Percentiles rank a stretch among this genome's conserved stretches.
phyloP scores from a whole-genome alignment of 2,329 filamentous ascomycete genomes.

The Cytospora chrysosperma region DNA sequence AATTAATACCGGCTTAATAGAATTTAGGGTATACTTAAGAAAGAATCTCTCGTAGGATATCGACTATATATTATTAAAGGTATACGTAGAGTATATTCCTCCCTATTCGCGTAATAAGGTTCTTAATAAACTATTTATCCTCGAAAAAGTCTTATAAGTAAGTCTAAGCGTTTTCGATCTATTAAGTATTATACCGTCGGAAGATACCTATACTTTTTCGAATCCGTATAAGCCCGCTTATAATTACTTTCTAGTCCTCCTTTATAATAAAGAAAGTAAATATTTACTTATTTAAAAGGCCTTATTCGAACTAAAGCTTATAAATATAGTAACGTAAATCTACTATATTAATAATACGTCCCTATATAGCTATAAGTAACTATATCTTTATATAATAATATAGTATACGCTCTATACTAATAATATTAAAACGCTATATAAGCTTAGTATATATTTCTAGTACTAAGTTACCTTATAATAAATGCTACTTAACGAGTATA shows the following conservation, averaged over 20 bases:
- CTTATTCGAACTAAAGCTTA: not conserved
- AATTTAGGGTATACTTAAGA: no score
- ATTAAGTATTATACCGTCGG: not conserved
- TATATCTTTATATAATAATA: no score
- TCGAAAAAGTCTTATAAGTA: not conserved
- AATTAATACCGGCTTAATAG: no score
- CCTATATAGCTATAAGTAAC: no score
- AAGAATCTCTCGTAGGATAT: no score
- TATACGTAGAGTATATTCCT: no score
- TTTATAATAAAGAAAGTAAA: not conserved
- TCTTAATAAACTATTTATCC: not conserved
- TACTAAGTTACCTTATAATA: no score
- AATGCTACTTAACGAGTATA: no score
- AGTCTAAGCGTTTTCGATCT: not conserved
- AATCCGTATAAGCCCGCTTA: not conserved
- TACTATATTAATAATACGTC: not conserved
- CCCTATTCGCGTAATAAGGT: not conserved
- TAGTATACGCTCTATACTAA: no score
- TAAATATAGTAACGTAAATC: not conserved
- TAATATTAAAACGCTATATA: no score
- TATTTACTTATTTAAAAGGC: not conserved
- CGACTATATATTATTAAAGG: no score
- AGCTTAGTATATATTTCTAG: no score
- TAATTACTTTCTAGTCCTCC: not conserved
- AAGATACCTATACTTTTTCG: not conserved